These are phyloP conservation scores for Epichloe gansuensis DNA, from an alignment of 2,329 filamentous ascomycete genomes.

Conservation along the genomic window DNA sequence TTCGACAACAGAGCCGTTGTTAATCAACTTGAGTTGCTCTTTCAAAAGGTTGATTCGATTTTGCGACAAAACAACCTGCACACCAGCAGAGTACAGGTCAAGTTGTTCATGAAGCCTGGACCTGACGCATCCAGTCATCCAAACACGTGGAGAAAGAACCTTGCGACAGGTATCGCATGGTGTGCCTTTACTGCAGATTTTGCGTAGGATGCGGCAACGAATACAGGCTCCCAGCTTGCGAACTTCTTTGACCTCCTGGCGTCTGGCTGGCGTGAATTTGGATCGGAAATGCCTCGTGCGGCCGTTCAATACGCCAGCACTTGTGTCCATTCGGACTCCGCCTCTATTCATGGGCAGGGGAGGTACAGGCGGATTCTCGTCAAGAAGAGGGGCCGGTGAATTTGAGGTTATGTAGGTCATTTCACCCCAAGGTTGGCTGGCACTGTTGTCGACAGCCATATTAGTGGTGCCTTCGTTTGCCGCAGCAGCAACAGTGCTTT, in stretches of 20 bases:
- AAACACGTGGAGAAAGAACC: slow-evolving; percentile 50
- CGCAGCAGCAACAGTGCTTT: slow-evolving; percentile 10
- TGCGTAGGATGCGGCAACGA: slow-evolving; percentile 50
- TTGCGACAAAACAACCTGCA: slow-evolving; percentile 50
- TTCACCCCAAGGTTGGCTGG: slow-evolving; percentile 38
- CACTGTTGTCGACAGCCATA: slow-evolving; percentile 13
- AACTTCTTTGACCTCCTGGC: slow-evolving; percentile 52
- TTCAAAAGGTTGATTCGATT: slow-evolving; percentile 44
- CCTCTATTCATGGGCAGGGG: slow-evolving; percentile 24
- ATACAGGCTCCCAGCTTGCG: slow-evolving; percentile 54
- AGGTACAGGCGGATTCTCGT: slow-evolving; percentile 19
- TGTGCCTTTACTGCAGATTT: slow-evolving; percentile 51
- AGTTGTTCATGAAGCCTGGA: slow-evolving; percentile 49
- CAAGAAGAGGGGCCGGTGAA: slow-evolving; percentile 18
- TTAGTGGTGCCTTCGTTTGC: slow-evolving; percentile 11
- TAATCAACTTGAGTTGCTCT: slow-evolving; percentile 33
- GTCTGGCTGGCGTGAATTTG: slow-evolving; percentile 42
- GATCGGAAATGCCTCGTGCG: slow-evolving; percentile 41
- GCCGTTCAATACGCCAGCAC: slow-evolving; percentile 29
- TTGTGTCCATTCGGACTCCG: slow-evolving; percentile 41
- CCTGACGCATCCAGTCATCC: slow-evolving; percentile 50
- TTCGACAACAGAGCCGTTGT: slow-evolving; percentile 38
- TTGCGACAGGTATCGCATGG: slow-evolving; percentile 52
- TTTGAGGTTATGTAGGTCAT: slow-evolving; percentile 34
- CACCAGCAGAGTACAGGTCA: slow-evolving; percentile 49